Evolutionary conservation across 73 alveolate genomes (phyloP), one percentile per base, ranked within the genome.

Genomic region (Paramecium tetraurelia): DNA sequence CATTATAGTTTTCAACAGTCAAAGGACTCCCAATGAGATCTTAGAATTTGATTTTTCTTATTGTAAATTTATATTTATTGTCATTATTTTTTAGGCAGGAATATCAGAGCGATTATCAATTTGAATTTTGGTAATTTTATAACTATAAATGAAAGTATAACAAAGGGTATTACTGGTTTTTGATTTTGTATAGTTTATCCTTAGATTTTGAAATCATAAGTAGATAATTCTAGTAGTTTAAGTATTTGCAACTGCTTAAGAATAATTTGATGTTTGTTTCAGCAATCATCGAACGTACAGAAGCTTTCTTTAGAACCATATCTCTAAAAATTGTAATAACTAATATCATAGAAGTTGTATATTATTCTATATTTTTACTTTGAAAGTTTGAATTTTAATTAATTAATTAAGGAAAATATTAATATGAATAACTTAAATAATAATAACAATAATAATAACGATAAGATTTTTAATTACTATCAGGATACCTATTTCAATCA

Each of bases 1-100:
- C 99, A 84, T 93, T 98, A 38, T 93, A 98, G 53, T 99, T 99
- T 2, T 98, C 99, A 27, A 96, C 99, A 85, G 96, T 98, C 95
- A 98, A 98, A 93, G 97, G 98, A 70, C 99, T 99, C n/a, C 92
- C 99, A 71, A 98, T 98, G 31, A 96, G 96, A 93, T 98, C 99
- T 38, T 98, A 98, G 96, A 98, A 98, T 96, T 85, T 98, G 92
- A 97, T 98, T 27, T 27, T 27, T n/a, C n/a, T n/a, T n/a, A n/a
- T n/a, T n/a, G n/a, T n/a, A n/a, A n/a, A n/a, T n/a, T n/a, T n/a
- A n/a, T n/a, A n/a, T n/a, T n/a, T n/a, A n/a, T n/a, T n/a, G n/a
- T n/a, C 31, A 27, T 27, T 27, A 27, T 27, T 1, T 27, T 27
- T 27, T 27, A 27, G 31, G 1, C 31, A 27, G 31, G 31, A 27